Evolutionary conservation across 768 basidiomycete genomes (phyloP), one percentile per base, ranked within the genome.

Genomic region (Mycena chlorophos): DNA sequence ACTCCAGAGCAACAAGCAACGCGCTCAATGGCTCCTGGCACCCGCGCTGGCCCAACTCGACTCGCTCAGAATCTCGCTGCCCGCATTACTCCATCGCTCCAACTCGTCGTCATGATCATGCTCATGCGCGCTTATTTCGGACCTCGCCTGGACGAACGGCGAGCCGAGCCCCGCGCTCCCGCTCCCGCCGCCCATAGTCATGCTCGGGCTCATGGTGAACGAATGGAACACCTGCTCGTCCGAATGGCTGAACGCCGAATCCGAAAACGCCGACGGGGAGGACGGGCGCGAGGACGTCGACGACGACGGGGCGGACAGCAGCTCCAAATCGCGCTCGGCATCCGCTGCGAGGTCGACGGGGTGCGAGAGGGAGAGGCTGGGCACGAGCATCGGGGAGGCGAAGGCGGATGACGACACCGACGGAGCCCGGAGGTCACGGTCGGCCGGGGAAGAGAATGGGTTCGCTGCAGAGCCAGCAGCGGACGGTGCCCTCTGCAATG

Each of bases 251-350:
- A 40, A 27, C 27, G 50, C 3, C n/a, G 40, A 52, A 26, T 17
- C 25, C 5, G 48, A 29, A 20, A 30, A 29, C 28, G 30, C 48
- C n/a, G 48, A 34, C 8, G 26, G 27, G 26, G 48, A 49, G 6
- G 30, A 17, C 19, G 48, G 48, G 48, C 14, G 29, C 10, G 29
- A 29, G 1, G 76, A 63, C 20, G 74, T 71, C n/a, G 60, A 56
- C 5, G 76, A 78, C 5, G 76, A 75, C 2, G 77, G 74, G 5
- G 76, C 74, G 16, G 76, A 78, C 46, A 78, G 68, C 23, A 79
- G 68, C 52, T 76, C 75, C 23, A 78, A 63, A 25, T 73, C 75
- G 39, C 71, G 73, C 59, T 79, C 78, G 27, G 72, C 68, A 50
- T 77, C 76, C 23, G 72, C 69, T 49, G 76, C 75, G 54, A 78